phyloP scores from a whole-genome alignment of 768 basidiomycete species.

The Cystofilobasidium bisporidii region DNA sequence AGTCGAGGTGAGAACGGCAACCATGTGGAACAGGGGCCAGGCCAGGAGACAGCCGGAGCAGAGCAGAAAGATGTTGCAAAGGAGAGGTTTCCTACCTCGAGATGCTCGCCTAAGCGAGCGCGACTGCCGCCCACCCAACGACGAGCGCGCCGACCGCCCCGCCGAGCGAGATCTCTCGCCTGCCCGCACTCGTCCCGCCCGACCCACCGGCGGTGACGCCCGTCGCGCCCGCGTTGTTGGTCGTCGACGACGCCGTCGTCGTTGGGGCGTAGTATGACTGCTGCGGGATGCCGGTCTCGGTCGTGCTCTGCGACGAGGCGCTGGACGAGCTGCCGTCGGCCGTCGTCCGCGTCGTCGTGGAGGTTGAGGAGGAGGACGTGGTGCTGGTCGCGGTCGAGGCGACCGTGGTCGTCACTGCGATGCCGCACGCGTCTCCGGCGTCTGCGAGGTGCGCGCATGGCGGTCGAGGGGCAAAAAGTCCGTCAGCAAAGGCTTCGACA shows the following conservation, averaged over 20 bases:
- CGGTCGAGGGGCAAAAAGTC: neutral
- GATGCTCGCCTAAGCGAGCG: too few relatives aligned
- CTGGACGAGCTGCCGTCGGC: too few relatives aligned
- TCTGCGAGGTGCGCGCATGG: neutral
- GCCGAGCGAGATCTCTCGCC: neutral
- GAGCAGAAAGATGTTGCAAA: too few relatives aligned
- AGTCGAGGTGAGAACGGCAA: too few relatives aligned
- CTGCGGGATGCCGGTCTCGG: neutral
- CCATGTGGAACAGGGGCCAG: too few relatives aligned
- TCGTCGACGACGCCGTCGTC: neutral
- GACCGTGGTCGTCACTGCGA: neutral
- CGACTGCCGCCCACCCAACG: too few relatives aligned
- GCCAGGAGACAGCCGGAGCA: too few relatives aligned
- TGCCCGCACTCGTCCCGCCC: neutral
- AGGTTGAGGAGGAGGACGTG: neutral
- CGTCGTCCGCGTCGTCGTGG: neutral
- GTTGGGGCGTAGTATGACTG: constrained; percentile 13
- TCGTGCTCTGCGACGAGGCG: neutral
- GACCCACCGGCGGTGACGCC: neutral
- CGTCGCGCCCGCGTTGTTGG: too few relatives aligned
- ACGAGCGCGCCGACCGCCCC: too few relatives aligned
- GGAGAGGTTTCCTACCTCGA: too few relatives aligned
- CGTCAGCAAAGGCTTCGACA: neutral
- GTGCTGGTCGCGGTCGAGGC: neutral
- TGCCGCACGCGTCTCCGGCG: constrained; percentile 4